Conservation (phyloP, 768 basidiomycete species). For the Lentinula sp. region DNA sequence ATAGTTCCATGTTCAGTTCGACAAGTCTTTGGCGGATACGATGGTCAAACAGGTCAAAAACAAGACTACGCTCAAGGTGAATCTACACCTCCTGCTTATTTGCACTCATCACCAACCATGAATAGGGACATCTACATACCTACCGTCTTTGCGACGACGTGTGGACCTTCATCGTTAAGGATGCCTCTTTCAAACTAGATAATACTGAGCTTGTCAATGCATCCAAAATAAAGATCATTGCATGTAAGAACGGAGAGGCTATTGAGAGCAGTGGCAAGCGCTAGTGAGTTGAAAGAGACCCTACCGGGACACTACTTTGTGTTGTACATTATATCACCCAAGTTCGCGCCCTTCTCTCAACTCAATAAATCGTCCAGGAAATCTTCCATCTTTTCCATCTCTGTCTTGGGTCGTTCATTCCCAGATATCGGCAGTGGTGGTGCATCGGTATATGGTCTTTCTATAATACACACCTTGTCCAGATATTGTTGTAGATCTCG, state of each 20-base stretch:
- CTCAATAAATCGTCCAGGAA: constrained; percentile 10
- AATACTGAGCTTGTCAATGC: constrained; percentile 70
- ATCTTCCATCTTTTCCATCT: constrained; percentile 13
- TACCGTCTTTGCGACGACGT: constrained; percentile 95
- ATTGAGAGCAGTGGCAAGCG: not conserved
- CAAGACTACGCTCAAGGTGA: constrained; percentile 89
- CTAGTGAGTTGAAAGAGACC: not conserved
- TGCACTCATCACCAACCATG: constrained; percentile 8
- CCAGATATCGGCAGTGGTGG: constrained; percentile 15
- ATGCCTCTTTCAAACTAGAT: constrained; percentile 95
- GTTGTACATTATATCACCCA: no score
- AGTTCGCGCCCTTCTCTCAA: not conserved
- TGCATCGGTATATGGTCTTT: constrained; percentile 12
- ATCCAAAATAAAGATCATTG: constrained; percentile 92
- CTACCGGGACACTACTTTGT: no score
- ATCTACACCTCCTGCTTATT: constrained; percentile 7
- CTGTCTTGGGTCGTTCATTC: not conserved
- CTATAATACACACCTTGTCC: not conserved
- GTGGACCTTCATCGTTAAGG: constrained; percentile 97
- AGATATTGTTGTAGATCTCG: not conserved
- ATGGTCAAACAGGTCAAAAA: constrained; percentile 92
- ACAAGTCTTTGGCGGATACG: constrained; percentile 90
- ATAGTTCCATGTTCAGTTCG: constrained; percentile 56
- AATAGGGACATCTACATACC: constrained; percentile 82
- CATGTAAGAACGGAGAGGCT: constrained; percentile 79